Evolutionary conservation across 2,329 filamentous ascomycete species (phyloP), one percentile per base, ranked within the genome.

Genomic region (Ophiostoma tasmaniense): DNA sequence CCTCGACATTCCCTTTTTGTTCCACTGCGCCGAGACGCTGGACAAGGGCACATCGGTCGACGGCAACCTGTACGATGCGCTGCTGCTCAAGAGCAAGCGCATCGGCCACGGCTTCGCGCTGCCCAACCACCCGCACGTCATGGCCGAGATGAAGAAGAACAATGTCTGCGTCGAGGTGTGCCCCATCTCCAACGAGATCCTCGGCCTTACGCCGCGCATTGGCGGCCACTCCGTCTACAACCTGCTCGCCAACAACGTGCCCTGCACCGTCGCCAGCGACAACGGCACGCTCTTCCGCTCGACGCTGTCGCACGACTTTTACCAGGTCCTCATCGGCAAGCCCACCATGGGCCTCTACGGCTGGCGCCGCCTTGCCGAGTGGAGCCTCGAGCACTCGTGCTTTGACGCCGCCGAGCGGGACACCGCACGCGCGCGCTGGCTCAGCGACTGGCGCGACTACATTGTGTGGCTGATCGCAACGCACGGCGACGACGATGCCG

Each of bases 11-110:
- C 90, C 90, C 0, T 91, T 92, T 74, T 80, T 92, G 52, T 90
- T 92, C 74, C 90, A 93, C 77, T 91, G 90, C 72, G 90, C 90
- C 30, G 90, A 93, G 78, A 91, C 90, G 0, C 80, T 91, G 4
- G 87, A 91, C 37, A 82, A 84, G 10, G 89, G 89, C 50, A 83
- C 82, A 30, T 84, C 87, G 5, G 82, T 83, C 1, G 87, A 92
- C 72, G 87, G 84, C 22, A 93, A 92, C 75, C 79, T 93, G 0
- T 81, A 88, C 66, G 89, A 91, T 71, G 88, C 90, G 3, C 81
- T 91, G 1, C 77, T 89, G 1, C 81, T 92, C 2, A 81, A 84
- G 17, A 82, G 89, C 1, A 89, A 87, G 77, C 87, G 90, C 17
- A 90, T 93, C 66, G 90, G 90, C 0, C 90, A 93, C 74, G 90